Evolutionary conservation across 1,139 yeast species (phyloP), one percentile per base, ranked within the genome.

Genomic region (Yamadazyma diddensiae): DNA sequence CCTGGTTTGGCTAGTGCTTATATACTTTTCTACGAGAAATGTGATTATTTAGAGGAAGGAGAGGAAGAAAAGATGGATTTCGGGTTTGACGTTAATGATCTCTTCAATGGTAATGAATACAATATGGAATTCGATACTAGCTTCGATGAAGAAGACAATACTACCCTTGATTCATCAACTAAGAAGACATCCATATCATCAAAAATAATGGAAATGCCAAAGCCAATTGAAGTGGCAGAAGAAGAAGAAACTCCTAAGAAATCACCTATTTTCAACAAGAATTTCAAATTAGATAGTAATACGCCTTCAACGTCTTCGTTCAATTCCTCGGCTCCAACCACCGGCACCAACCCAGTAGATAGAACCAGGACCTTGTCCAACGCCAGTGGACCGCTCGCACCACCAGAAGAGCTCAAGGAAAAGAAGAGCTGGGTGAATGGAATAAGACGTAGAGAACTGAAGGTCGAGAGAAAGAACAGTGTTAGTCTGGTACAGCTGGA

Each of bases 1-100:
- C 83, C 86, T 5, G 94, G 95, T 3, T 71, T 87, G 50, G 94
- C 96, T 0, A 82, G 95, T 29, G 97, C 97, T 0, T 92, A 92
- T 55, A 82, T 92, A 11, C 62, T 92, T 37, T 87, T 90, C 48
- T 92, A 90, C 57, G 59, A 57, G 31, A 59, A 56, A 36, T 46
- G 54, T 34, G 51, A 49, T 15, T 53, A 53, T 5, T 36, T 40
- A 4, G 49, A 46, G 9, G 47, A 46, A 14, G 55, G 49, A n/a
- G 47, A 45, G 31, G 58, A 51, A 13, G 52, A 50, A 9, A 44
- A 45, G 13, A 41, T 52, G 15, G 62, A 62, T 31, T 63, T 63
- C 40, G 73, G 73, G 3, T 64, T 61, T 36, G 52, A 62, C 35
- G 38, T 59, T 19, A 42, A 55, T 29, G 59, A 54, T n/a, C 42